Evolutionary conservation across 805 yeast genomes (phyloP).

Genomic region (Candida sonorensis): DNA sequence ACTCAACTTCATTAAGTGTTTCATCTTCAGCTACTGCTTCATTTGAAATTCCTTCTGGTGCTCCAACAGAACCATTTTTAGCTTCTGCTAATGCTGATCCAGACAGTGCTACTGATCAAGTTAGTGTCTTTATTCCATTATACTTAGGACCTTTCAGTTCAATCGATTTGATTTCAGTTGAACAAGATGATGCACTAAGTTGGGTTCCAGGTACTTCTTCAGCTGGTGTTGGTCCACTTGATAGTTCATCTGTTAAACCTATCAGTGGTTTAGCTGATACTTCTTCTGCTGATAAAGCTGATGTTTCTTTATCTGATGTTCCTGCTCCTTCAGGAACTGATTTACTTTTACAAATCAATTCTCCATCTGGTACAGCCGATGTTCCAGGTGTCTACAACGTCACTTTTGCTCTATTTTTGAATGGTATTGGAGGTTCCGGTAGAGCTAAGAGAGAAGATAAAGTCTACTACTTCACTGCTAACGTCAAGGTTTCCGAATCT

Average conservation of each 20-base stretch:
- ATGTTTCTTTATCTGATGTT: slow-evolving; percentile 7
- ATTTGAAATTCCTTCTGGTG: slow-evolving; percentile 3
- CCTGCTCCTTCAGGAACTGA: too few species aligned
- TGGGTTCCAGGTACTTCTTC: slow-evolving; percentile 14
- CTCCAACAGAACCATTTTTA: slow-evolving; percentile 6
- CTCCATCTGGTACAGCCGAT: slow-evolving; percentile 7
- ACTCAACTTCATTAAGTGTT: too few species aligned
- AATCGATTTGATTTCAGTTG: slow-evolving; percentile 12
- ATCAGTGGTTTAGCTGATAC: slow-evolving; percentile 6
- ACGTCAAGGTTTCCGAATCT: slow-evolving; percentile 4
- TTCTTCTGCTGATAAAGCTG: slow-evolving; percentile 8
- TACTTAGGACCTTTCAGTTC: slow-evolving; percentile 14
- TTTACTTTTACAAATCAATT: slow-evolving; percentile 8
- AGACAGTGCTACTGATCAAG: too few species aligned
- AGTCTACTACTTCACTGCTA: slow-evolving; percentile 15
- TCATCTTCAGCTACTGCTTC: slow-evolving; percentile 9
- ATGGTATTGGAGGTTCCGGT: slow-evolving; percentile 3
- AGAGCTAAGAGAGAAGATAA: slow-evolving; percentile 12
- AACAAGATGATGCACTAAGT: too few species aligned
- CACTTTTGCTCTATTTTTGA: slow-evolving; percentile 16
- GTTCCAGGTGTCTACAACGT: slow-evolving; percentile 19
- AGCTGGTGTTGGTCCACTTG: slow-evolving; percentile 7
- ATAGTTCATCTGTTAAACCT: slow-evolving; percentile 1
- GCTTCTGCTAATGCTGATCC: slow-evolving; percentile 5
- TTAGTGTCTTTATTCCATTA: slow-evolving; percentile 15